A percentile compares a stretch with the other conserved stretches of the same genome.
phyloP scores from a whole-genome alignment of 169 alveolate genomes.

The Plasmodium ovale region DNA sequence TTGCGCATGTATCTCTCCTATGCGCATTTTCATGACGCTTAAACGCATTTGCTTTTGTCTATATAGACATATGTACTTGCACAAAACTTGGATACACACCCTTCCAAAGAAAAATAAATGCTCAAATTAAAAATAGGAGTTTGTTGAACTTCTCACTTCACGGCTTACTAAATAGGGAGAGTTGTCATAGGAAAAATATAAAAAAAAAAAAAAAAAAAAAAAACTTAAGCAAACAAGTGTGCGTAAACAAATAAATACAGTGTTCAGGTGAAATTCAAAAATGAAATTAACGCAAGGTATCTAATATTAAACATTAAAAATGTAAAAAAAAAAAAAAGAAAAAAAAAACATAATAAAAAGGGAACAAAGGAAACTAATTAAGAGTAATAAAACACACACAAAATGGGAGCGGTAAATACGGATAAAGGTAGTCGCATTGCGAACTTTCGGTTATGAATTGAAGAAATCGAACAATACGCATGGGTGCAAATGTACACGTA shows the following conservation, averaged over 20 bases:
- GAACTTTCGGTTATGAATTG: not conserved
- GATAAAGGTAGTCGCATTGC: not conserved
- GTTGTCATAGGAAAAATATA: not conserved
- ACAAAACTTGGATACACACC: too few species aligned
- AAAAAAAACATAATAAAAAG: not conserved
- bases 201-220: too few species aligned
- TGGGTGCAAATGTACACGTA: not conserved
- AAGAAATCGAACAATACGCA: not conserved
- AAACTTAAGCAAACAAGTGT: not conserved
- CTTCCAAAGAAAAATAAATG: too few species aligned
- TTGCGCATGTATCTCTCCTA: too few species aligned
- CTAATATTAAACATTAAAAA: constrained; percentile 4
- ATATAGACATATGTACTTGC: too few species aligned
- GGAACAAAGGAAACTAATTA: constrained; percentile 4
- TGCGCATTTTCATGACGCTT: too few species aligned
- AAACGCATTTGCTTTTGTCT: too few species aligned
- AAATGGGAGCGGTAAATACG: too few species aligned
- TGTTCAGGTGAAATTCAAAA: not conserved
- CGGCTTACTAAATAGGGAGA: too few species aligned
- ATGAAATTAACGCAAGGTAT: not conserved
- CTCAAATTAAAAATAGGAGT: too few species aligned
- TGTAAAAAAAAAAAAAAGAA: not conserved
- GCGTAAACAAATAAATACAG: constrained; percentile 1
- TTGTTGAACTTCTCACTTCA: too few species aligned
- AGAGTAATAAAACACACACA: not conserved